Evolutionary conservation across 2,329 filamentous ascomycete species (phyloP).

Genomic region (Cladophialophora chaetospira): DNA sequence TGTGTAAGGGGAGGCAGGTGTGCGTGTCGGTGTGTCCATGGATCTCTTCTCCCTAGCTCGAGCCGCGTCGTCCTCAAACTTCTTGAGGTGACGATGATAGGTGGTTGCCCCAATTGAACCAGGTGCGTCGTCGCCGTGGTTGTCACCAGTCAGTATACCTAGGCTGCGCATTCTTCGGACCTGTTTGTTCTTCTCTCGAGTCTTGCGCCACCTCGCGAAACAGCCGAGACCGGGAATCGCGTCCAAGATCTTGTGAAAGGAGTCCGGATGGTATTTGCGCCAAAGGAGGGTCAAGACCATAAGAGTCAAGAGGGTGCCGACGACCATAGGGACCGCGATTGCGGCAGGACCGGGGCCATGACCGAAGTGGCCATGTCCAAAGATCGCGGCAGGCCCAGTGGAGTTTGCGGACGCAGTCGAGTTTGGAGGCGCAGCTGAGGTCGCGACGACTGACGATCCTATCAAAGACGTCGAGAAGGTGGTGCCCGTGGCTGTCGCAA

Average conservation of each 20-base stretch:
- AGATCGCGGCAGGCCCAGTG: neutral
- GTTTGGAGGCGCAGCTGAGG: neutral
- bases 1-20: neutral
- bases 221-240: conserved; percentile 1
- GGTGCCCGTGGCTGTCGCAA: neutral
- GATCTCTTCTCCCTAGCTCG: conserved; percentile 16
- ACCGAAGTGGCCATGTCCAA: neutral
- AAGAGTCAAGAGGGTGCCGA: conserved; percentile 2
- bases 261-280: conserved; percentile 7
- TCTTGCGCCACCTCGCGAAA: conserved; percentile 13
- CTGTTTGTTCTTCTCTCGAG: conserved; percentile 10
- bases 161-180: neutral
- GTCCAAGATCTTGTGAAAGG: conserved; percentile 12
- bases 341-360: neutral
- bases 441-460: neutral
- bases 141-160: conserved; percentile 10
- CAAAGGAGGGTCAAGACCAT: conserved; percentile 10
- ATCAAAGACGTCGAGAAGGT: neutral
- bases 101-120: neutral
- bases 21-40: conserved; percentile 6
- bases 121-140: neutral
- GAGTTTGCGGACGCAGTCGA: neutral
- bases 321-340: conserved; percentile 13
- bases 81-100: conserved; percentile 15
- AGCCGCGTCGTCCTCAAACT: conserved; percentile 19